Evolutionary conservation across 352 stramenopile genomes (phyloP).

Genomic region (Phytophthora parvispora): DNA sequence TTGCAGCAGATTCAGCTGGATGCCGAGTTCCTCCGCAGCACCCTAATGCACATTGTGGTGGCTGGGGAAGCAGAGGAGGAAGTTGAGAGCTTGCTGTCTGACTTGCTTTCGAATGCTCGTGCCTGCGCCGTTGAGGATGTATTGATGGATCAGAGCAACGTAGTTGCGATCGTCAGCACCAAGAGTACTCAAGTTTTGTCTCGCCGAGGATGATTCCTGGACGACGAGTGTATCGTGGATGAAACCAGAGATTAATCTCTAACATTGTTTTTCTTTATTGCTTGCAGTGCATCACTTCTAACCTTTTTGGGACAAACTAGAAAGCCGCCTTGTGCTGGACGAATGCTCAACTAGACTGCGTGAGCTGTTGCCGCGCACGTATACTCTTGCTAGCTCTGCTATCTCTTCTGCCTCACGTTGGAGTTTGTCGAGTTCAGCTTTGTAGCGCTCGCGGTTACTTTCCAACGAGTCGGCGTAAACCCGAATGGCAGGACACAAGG

Average conservation of each 20-base stretch:
- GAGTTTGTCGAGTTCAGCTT: conserved; percentile 63
- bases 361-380: conserved; percentile 56
- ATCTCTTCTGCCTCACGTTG: conserved; percentile 31
- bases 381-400: conserved; percentile 35
- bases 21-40: conserved; percentile 76
- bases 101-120: conserved; percentile 83
- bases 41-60: conserved; percentile 61
- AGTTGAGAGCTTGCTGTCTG: conserved; percentile 79
- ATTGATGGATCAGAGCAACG: conserved; percentile 87
- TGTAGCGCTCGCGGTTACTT: conserved; percentile 72
- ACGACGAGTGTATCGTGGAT: not conserved
- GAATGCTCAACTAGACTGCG: conserved; percentile 28
- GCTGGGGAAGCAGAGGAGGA: conserved; percentile 58
- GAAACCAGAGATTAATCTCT: conserved; percentile 17
- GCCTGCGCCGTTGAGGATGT: conserved; percentile 66
- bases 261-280: conserved; percentile 13
- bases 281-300: conserved; percentile 10
- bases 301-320: conserved; percentile 8
- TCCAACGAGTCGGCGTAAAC: conserved; percentile 71
- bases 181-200: conserved; percentile 80
- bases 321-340: conserved; percentile 10
- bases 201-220: conserved; percentile 45
- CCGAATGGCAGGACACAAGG: conserved; percentile 57
- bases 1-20: conserved; percentile 88
- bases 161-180: conserved; percentile 87